Evolutionary conservation across 345 rosid genomes (phyloP).

Genomic region (Psidium friedrichsthalianum): DNA sequence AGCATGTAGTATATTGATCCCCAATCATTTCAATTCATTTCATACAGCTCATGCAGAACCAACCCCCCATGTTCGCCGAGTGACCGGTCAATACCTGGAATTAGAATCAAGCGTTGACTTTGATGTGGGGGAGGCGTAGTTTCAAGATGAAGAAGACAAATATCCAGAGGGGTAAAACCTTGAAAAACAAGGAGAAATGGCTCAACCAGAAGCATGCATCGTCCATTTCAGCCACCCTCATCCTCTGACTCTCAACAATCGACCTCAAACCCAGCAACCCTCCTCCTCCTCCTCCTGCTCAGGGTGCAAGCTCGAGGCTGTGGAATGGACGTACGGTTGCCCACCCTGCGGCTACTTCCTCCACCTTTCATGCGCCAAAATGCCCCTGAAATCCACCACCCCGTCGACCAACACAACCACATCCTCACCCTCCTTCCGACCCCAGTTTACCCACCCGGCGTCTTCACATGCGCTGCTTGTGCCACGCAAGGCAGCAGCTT

Average conservation of each 20-base stretch:
- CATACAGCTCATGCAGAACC: background rate
- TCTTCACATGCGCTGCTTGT: constrained; percentile 25
- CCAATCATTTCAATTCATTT: background rate
- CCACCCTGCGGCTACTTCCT: constrained; percentile 17
- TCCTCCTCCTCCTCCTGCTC: constrained; percentile 12
- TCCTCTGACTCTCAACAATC: constrained; percentile 15
- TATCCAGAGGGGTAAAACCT: background rate
- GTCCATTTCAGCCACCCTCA: constrained; percentile 41
- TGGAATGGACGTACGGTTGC: constrained; percentile 20
- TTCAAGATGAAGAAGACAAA: background rate
- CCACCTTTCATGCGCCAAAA: constrained; percentile 25
- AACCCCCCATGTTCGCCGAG: background rate
- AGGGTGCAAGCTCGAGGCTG: constrained; percentile 19
- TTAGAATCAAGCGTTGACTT: background rate
- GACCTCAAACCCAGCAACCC: constrained; percentile 5
- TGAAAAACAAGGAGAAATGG: background rate
- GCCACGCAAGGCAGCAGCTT: constrained; percentile 31
- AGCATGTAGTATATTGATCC: background rate
- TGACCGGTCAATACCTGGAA: background rate
- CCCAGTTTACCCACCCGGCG: constrained; percentile 18
- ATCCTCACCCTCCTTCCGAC: constrained; percentile 16
- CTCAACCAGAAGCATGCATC: background rate
- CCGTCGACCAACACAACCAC: constrained; percentile 17
- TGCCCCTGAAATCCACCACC: constrained; percentile 35
- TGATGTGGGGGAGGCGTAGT: background rate